These are phyloP conservation scores for Urochloa ruziziensis DNA, from an alignment of 176 grass and related monocot genomes.

Conservation along the genomic window DNA sequence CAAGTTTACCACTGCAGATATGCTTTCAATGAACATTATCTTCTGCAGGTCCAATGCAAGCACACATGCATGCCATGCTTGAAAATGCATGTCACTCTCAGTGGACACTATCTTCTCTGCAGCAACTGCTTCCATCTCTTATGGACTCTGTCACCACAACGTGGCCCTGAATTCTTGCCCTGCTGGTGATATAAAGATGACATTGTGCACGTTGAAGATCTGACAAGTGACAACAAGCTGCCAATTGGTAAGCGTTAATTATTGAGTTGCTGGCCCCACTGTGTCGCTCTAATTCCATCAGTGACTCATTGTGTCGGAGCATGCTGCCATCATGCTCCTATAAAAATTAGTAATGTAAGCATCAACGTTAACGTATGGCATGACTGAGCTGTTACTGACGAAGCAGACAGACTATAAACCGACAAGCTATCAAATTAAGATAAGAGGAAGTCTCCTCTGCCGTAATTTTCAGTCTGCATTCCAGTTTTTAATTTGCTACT, in stretches of 20 bases:
- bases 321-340: background rate
- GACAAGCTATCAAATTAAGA: background rate
- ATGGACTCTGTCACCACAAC: background rate
- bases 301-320: slow-evolving; percentile 7
- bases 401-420: too few species aligned
- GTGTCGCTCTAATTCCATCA: slow-evolving; percentile 31
- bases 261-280: background rate
- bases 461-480: background rate
- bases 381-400: background rate
- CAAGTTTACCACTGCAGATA: background rate
- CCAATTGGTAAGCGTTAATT: background rate
- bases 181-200: background rate
- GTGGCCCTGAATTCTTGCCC: background rate
- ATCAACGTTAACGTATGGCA: background rate
- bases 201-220: background rate
- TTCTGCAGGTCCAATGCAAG: background rate
- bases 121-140: background rate
- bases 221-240: too few species aligned
- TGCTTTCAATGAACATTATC: background rate
- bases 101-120: background rate
- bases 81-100: background rate
- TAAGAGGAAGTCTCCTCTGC: background rate
- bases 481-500: background rate
- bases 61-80: background rate
- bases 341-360: background rate